These are phyloP conservation scores for Acacia melanoxylon DNA, from an alignment of 306 rosid species.

Conservation along the genomic window DNA sequence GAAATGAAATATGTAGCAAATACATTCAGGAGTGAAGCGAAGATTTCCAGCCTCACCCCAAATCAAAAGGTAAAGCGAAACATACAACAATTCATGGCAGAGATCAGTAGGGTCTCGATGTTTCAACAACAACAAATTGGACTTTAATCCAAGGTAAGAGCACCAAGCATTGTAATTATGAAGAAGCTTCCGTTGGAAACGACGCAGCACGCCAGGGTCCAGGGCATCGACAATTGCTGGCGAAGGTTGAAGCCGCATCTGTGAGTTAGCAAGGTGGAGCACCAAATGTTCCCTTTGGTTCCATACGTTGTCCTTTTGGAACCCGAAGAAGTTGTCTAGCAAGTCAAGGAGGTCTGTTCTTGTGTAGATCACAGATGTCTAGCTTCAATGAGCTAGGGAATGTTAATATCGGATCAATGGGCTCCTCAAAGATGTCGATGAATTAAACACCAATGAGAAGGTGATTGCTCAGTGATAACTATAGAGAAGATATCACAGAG, in stretches of 20 bases:
- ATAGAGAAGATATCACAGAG: too few relatives aligned
- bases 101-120: constrained; percentile 44
- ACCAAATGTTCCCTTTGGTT: constrained; percentile 95
- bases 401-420: too few relatives aligned
- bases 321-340: constrained; percentile 73
- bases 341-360: constrained; percentile 87
- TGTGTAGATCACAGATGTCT: too few relatives aligned
- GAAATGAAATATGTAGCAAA: constrained; percentile 71
- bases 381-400: too few relatives aligned
- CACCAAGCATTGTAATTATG: constrained; percentile 77
- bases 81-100: constrained; percentile 76
- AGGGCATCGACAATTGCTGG: constrained; percentile 52
- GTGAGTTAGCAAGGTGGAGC: constrained; percentile 87
- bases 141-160: constrained; percentile 67
- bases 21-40: constrained; percentile 74
- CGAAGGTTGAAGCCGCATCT: constrained; percentile 77
- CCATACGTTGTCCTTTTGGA: constrained; percentile 77
- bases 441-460: too few relatives aligned
- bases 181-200: constrained; percentile 64
- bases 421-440: too few relatives aligned
- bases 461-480: too few relatives aligned
- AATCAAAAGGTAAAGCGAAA: constrained; percentile 59
- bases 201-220: constrained; percentile 48
- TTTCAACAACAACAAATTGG: constrained; percentile 35
- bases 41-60: constrained; percentile 97